Base-by-base conservation (phyloP, 164 flowering plant genomes). In the Buxus sempervirens region DNA sequence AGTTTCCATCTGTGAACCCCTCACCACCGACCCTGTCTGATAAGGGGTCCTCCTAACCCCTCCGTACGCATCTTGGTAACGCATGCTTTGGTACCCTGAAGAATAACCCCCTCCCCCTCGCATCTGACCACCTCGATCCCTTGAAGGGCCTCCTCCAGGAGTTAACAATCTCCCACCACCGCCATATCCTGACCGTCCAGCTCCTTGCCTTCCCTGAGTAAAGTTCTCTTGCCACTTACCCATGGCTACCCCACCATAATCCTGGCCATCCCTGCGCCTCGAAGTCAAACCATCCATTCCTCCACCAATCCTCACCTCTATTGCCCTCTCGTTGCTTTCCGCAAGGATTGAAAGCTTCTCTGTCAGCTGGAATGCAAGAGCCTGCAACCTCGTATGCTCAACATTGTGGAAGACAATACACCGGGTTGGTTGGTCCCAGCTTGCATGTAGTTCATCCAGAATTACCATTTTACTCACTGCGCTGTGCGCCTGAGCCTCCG, bases 381-480 rank as follows among this genome's bases (percentile, higher is more conserved):
- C 87, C 66, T 95, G 98, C 64, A 92, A 54, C 73, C 99, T 84
- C 6, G 88, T 75, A 74, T 85, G 87, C 75, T 77, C 88, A 9
- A 87, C 87, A 48, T 87, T 89, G 70, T 88, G 93, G 84, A 93
- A 90, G 28, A 87, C 75, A 14, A 90, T 70, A 77, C 90, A 85
- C 10, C 78, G 60, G 0, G 91, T 86, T 9, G 97, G 96, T 79
- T 92, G 97, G 76, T 95, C 91, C 99, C 96, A 95, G 58, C 94
- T 89, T 1, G 96, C 99, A 73, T 83, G 89, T 4, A 95, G 89
- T 82, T 92, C 99, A 62, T 92, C 98, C 61, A 68, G 75, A 41
- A 93, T 80, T 91, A 95, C 90, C 99, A 95, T 92, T 80, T 85
- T 89, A 83, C 95, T 95, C 9, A 86, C 88, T 24, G 83, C 78